phyloP scores from a whole-genome alignment of 805 yeast species.

The Wilhelminamyces savonicus region DNA sequence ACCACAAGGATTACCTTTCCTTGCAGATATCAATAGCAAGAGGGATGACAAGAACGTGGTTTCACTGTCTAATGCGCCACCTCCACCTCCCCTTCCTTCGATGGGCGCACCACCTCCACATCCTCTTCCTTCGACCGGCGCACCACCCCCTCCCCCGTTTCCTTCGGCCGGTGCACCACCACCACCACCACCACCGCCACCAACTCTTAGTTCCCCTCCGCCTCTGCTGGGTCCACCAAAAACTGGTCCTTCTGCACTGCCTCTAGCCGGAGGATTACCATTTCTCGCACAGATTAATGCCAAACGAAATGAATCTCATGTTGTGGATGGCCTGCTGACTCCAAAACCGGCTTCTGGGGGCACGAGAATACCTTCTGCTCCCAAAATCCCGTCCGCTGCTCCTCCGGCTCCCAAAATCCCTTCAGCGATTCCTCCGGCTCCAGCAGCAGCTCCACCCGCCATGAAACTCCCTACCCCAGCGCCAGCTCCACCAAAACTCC shows the following conservation, averaged over 20 bases:
- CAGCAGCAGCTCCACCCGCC: constrained; percentile 1
- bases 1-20: constrained; percentile 41
- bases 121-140: constrained; percentile 1
- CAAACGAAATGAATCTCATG: constrained; percentile 5
- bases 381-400: constrained; percentile 6
- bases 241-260: too few relatives aligned
- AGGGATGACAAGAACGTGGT: constrained; percentile 28
- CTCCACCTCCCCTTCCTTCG: background rate
- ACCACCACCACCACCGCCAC: constrained; percentile 2
- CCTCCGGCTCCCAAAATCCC: background rate
- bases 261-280: constrained; percentile 6
- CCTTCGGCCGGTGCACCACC: constrained; percentile 10
- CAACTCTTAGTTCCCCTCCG: background rate
- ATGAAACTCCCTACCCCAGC: background rate
- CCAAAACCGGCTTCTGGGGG: background rate
- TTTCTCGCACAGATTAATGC: constrained; percentile 12
- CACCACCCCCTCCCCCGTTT: constrained; percentile 8
- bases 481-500: constrained; percentile 1
- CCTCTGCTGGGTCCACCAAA: constrained; percentile 6
- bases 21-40: constrained; percentile 44
- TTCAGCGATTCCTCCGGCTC: background rate
- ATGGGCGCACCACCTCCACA: constrained; percentile 1
- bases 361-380: constrained; percentile 2
- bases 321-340: background rate
- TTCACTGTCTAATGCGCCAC: background rate